Base-by-base conservation (phyloP, 331 rosid genomes). In the Erythrophleum ivorense region DNA sequence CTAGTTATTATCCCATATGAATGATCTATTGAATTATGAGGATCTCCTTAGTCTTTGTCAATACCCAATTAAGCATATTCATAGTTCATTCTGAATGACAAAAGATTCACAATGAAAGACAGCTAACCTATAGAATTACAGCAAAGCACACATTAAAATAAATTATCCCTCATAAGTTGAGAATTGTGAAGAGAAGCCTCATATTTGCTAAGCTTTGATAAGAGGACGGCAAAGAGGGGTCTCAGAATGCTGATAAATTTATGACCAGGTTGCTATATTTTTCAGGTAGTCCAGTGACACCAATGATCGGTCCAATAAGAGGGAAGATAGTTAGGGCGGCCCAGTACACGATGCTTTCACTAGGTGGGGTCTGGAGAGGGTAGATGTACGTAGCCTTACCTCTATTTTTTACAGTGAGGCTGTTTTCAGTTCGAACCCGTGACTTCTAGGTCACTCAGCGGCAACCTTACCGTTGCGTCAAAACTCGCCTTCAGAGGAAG, bases 131-230 rank as follows among this genome's bases (percentile, higher is more conserved):
- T n/a, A 55, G 29, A 24, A 24, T 55, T 6, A 55, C 31, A 57
- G 63, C 21, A 13, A 57, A 57, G 34, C n/a, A 57, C 19, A 21
- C 63, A 57, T 19, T 14, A 24, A 24, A 59, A 59, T 15, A 38
- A 15, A 18, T 38, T 38, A 38, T 45, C 7, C 49, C 43, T 36
- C 49, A 38, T 12, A 49, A 49, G 40, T 36, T 36, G 40, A 36
- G 40, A 60, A 60, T 8, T 66, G 31, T 66, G 49, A 41, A 67
- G 34, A 41, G 16, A 67, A 41, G 73, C 33, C 73, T 68, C 33
- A n/a, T 21, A 41, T 54, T 3, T 54, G 15, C 9, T n/a, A 54
- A 54, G 33, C 13, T 57, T 57, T 7, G 10, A 19, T 57, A 21
- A 57, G 63, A 57, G 63, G 31, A 57, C 19, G 33, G 33, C 31